These are phyloP conservation scores for Paraglomus brasilianum DNA, from an alignment of 192 early-diverging fungal genomes.

Conservation along the genomic window DNA sequence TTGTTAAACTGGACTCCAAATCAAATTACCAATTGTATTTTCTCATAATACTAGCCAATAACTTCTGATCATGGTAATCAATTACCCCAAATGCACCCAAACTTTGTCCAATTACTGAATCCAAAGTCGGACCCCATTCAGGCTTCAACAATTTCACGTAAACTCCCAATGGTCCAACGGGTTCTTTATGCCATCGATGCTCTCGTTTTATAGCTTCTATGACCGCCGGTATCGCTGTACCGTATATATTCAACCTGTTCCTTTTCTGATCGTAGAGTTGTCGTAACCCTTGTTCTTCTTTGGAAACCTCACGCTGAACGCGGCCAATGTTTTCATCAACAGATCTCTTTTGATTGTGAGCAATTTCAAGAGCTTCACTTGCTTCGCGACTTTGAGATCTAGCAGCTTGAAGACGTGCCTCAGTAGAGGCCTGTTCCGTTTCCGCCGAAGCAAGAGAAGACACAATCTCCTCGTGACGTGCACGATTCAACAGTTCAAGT, in stretches of 20 bases:
- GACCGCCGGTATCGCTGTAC: constrained; percentile 62
- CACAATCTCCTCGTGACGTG: constrained; percentile 41
- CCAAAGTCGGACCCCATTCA: constrained; percentile 59
- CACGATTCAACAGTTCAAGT: constrained; percentile 34
- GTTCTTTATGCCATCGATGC: constrained; percentile 44
- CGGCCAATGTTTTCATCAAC: constrained; percentile 3
- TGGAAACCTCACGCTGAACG: constrained; percentile 30
- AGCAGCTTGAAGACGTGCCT: constrained; percentile 31
- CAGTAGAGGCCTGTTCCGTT: constrained; percentile 36
- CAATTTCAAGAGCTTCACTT: constrained; percentile 19
- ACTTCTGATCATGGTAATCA: constrained; percentile 57
- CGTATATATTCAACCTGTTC: constrained; percentile 75
- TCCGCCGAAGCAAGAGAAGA: constrained; percentile 41
- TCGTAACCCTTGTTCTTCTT: constrained; percentile 35
- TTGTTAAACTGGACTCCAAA: not conserved
- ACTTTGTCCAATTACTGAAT: constrained; percentile 57
- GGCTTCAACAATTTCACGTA: constrained; percentile 58
- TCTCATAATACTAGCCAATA: constrained; percentile 56
- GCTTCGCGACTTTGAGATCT: not conserved
- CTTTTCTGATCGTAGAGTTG: constrained; percentile 58
- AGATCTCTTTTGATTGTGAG: constrained; percentile 5
- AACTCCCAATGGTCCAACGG: constrained; percentile 72
- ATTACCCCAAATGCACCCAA: constrained; percentile 72
- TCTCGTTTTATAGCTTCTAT: constrained; percentile 48
- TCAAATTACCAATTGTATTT: constrained; percentile 41